These are phyloP conservation scores for Prunus padus DNA, from an alignment of 306 rosid species.

Conservation along the genomic window DNA sequence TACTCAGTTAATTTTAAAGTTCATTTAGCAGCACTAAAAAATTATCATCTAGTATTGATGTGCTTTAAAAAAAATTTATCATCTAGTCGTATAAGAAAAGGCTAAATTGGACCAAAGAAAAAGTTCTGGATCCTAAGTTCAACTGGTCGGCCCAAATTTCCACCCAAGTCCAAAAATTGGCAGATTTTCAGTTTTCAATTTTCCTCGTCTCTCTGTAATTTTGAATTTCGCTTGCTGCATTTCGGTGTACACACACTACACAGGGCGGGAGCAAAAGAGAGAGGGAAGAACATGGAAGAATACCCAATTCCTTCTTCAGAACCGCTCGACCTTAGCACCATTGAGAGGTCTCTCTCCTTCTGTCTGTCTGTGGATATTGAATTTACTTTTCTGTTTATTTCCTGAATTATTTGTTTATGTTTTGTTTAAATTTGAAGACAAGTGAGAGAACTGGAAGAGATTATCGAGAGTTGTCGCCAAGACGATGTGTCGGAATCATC, in stretches of 20 bases:
- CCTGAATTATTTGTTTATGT: constrained; percentile 9
- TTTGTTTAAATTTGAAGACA: constrained; percentile 32
- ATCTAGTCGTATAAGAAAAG: no score
- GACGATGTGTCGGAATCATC: constrained; percentile 28
- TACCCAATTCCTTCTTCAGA: constrained; percentile 24
- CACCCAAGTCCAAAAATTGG: not conserved
- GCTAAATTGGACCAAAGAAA: no score
- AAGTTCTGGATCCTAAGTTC: not conserved
- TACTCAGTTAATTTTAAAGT: no score
- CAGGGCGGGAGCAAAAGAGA: constrained; percentile 8
- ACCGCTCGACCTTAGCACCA: constrained; percentile 29
- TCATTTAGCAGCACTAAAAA: no score
- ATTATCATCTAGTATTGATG: no score
- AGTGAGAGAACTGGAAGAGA: constrained; percentile 45
- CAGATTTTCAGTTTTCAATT: not conserved
- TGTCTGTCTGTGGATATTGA: not conserved
- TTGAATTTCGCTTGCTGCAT: not conserved
- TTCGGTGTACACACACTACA: not conserved
- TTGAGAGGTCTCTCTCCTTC: constrained; percentile 47
- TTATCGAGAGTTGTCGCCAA: constrained; percentile 26
- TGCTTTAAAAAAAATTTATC: no score
- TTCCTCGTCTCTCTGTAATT: not conserved
- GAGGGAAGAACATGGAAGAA: constrained; percentile 32
- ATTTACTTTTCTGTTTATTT: not conserved
- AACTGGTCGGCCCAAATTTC: not conserved